A percentile compares a stretch with the other conserved stretches of the same genome.
Evolutionary conservation across 352 stramenopile genomes (phyloP).

Genomic region (Globisporangium cederbergense): DNA sequence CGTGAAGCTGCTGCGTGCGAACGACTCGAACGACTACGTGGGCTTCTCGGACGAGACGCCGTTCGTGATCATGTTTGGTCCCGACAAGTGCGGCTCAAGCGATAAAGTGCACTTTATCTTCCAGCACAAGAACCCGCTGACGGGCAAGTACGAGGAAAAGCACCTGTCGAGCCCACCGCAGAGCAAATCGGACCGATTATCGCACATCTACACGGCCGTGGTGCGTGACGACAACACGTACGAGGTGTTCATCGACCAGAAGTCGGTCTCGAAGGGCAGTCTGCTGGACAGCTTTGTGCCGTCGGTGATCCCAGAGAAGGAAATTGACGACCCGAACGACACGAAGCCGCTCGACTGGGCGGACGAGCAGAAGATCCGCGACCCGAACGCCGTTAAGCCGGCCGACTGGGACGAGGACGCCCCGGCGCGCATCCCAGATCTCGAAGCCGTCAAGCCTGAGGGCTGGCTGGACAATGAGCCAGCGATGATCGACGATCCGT

Average conservation of each 20-base stretch:
- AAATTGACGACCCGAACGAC: conserved; percentile 92
- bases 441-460: conserved; percentile 82
- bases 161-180: conserved; percentile 80
- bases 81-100: conserved; percentile 91
- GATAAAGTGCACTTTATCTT: conserved; percentile 97
- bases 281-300: conserved; percentile 84
- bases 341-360: conserved; percentile 92
- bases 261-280: conserved; percentile 78
- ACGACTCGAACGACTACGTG: conserved; percentile 44
- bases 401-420: conserved; percentile 93
- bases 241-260: conserved; percentile 90
- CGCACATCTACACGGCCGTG: conserved; percentile 92
- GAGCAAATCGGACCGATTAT: conserved; percentile 80
- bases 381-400: conserved; percentile 85
- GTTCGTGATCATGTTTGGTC: conserved; percentile 96
- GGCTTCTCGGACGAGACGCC: conserved; percentile 82
- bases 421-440: conserved; percentile 81
- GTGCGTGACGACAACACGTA: conserved; percentile 90
- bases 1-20: conserved; percentile 89
- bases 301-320: conserved; percentile 81
- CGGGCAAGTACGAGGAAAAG: conserved; percentile 92
- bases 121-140: conserved; percentile 91
- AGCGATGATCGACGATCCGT: conserved; percentile 76
- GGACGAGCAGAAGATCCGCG: conserved; percentile 84
- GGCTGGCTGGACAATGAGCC: conserved; percentile 90